Conservation (phyloP, 768 basidiomycete genomes). For the Exsudoporus frostii region DNA sequence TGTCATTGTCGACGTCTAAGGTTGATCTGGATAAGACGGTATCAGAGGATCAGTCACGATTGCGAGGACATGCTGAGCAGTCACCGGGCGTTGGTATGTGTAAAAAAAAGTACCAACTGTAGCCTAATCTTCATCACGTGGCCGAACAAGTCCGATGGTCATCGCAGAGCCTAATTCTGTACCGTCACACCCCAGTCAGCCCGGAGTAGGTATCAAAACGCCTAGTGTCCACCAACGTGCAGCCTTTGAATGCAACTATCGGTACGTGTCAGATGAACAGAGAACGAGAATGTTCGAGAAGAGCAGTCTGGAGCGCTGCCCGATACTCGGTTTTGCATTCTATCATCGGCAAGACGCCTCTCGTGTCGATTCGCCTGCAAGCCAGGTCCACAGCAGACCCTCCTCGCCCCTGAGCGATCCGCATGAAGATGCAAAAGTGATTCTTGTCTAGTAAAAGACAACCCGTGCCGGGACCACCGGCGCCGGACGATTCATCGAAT, state of each 20-base stretch:
- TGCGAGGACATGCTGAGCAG: no score
- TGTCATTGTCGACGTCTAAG: no score
- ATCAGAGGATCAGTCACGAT: no score
- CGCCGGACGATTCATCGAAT: neutral
- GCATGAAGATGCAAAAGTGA: constrained; percentile 8
- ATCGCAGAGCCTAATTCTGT: no score
- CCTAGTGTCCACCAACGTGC: neutral
- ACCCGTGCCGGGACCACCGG: neutral
- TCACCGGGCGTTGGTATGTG: no score
- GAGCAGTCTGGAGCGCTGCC: neutral
- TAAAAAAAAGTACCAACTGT: no score
- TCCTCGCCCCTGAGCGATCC: neutral
- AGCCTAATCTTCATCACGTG: no score
- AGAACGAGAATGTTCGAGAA: constrained; percentile 3
- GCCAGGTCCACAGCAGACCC: neutral
- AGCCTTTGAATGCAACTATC: neutral
- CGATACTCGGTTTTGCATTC: neutral
- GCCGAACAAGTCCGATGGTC: no score
- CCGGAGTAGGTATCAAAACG: neutral
- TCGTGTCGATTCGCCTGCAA: constrained; percentile 8
- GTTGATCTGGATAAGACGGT: no score
- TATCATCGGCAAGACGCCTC: neutral
- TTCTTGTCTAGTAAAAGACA: neutral
- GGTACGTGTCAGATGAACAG: neutral
- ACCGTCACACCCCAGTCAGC: no score